Base-by-base conservation (phyloP, 495 filamentous ascomycete genomes). In the Aspergillus bertholletiae region DNA sequence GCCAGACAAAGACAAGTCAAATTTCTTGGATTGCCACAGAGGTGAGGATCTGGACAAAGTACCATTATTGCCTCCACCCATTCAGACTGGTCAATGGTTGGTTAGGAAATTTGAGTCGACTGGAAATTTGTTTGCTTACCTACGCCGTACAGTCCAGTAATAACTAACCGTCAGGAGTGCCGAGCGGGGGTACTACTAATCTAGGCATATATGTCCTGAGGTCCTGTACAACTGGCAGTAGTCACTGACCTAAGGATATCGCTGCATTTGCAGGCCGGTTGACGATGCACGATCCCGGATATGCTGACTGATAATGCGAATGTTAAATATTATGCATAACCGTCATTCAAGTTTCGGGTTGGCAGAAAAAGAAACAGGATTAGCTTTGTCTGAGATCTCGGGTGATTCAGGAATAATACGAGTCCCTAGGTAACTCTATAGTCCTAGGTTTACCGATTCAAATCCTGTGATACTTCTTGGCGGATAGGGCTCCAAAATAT, bases 1-100 rank as follows among this genome's bases (percentile, higher is more conserved):
- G 26, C 32, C 30, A 45, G 39, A 49, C 37, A 35, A 24, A 35
- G 39, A 35, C 30, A n/a, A n/a, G 43, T 20, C 39, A 40, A 30
- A 28, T 22, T 39, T 45, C 39, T 46, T 30, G 53, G 57, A 40
- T 63, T 56, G 61, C 61, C 61, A 63, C 61, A 49, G 30, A 23
- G 39, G 3, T 21, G 11, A 43, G 39, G n/a, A n/a, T n/a, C n/a
- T 17, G 20, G 39, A 37, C 34, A 37, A 37, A 37, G 34, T 12
- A 37, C 4, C 34, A 13, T 37, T 37, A 8, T n/a, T n/a, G 34
- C 11, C 34, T 37, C 34, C 34, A 37, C 34, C n/a, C 34, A 13
- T 37, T 37, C 26, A 28, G 8, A 28, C 26, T 28, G 26, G 4
- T 8, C n/a, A n/a, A n/a, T n/a, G n/a, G n/a, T n/a, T n/a, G n/a